Evolutionary conservation across 129 eudicot genomes (phyloP), one percentile per base, ranked within the genome.

Genomic region (Tagetes erecta): DNA sequence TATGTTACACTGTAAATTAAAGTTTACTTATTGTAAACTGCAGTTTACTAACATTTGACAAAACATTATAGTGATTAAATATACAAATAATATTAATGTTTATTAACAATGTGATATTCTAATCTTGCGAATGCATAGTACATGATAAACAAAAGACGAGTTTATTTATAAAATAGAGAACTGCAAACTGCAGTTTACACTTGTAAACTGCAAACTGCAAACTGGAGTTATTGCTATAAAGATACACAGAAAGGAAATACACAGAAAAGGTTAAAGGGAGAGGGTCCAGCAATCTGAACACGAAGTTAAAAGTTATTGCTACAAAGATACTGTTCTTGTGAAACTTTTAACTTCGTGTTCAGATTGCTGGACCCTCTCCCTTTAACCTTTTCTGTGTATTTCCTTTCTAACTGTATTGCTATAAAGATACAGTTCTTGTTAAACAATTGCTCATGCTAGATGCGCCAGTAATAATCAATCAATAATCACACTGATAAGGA

Each of bases 381-480:
- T 37, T 49, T 41, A 20, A 20, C 7, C 47, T 53, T 40, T 42
- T 67, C 47, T 38, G 58, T 66, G 20, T 67, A 52, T 76, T 42
- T 40, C 45, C 11, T 42, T 76, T 52, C 73, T 31, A 14, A 2
- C 3, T 64, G 51, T 64, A 13, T 5, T 6, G 53, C 59, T 59
- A 46, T 14, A 47, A 20, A 40, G 37, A 74, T 31, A 51, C 10
- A 31, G n/a, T 36, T 3, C 14, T 70, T 36, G 5, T 38, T 51
- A 49, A 14, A 39, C 55, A 20, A 75, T 51, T 74, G 41, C 73
- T 76, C 53, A 66, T 41, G 40, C 77, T 51, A 46, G 34, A 59
- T 55, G 44, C 49, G 38, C 53, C 53, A 33, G 58, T 8, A 37
- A 3, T 70, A 64, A 59, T 27, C 44, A 7, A 78, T 49, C 71